phyloP scores from a whole-genome alignment of 2,329 filamentous ascomycete species.

The Hymenoscyphus occultus region DNA sequence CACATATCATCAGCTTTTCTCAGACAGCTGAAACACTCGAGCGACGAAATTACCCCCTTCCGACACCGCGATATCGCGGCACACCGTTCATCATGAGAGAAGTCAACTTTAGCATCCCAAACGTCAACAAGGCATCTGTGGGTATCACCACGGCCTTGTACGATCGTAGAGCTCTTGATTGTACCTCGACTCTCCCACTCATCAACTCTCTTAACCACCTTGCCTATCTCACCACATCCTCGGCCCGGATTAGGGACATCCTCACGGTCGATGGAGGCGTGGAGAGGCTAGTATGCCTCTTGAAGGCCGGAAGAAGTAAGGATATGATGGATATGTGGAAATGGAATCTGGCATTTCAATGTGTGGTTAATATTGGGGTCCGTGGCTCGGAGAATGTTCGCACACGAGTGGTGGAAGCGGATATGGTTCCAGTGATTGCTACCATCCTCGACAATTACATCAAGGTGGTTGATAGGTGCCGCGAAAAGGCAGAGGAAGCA shows the following conservation, averaged over 20 bases:
- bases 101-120: conserved; percentile 99
- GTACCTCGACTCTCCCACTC: conserved; percentile 92
- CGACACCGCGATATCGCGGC: conserved; percentile 27
- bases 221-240: conserved; percentile 96
- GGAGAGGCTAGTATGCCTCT: conserved; percentile 91
- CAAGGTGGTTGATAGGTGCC: conserved; percentile 88
- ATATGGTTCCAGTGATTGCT: conserved; percentile 98
- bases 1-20: conserved; percentile 17
- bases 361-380: conserved; percentile 97
- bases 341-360: conserved; percentile 98
- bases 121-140: conserved; percentile 98
- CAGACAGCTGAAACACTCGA: conserved; percentile 22
- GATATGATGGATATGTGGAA: conserved; percentile 99
- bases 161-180: conserved; percentile 94
- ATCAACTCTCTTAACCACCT: conserved; percentile 99
- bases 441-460: conserved; percentile 99
- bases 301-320: conserved; percentile 94
- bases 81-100: conserved; percentile 76
- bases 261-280: conserved; percentile 98
- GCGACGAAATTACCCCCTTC: conserved; percentile 14
- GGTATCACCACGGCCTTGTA: conserved; percentile 98
- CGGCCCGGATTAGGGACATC: conserved; percentile 94
- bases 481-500: conserved; percentile 79
- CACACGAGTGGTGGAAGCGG: conserved; percentile 93
- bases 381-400: conserved; percentile 91